phyloP scores from a whole-genome alignment of 2,329 filamentous ascomycete genomes.

The Xylariaceae sp. region DNA sequence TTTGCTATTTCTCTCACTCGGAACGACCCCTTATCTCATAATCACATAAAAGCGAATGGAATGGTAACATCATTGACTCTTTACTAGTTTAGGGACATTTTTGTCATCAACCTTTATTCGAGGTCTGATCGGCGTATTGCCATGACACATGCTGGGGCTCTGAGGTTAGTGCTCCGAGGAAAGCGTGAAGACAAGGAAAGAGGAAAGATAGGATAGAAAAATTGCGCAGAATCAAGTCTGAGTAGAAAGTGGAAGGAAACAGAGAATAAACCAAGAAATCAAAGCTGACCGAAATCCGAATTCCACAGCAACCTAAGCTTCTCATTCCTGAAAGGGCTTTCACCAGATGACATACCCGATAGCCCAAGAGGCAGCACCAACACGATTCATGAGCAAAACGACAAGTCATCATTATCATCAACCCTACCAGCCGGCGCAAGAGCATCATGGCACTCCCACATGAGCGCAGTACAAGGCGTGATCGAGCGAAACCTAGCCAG shows the following conservation, averaged over 20 bases:
- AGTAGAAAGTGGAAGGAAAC: too few relatives aligned
- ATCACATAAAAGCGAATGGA: background rate
- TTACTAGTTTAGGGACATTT: slow-evolving; percentile 47
- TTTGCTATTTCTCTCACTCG: too few relatives aligned
- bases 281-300: too few relatives aligned
- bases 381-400: background rate
- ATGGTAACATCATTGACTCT: background rate
- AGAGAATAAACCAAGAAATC: too few relatives aligned
- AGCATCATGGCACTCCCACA: slow-evolving; percentile 39
- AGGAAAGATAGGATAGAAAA: too few relatives aligned
- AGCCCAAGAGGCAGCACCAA: background rate
- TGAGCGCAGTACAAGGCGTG: slow-evolving; percentile 36
- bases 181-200: too few relatives aligned
- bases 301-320: slow-evolving; percentile 39
- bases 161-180: slow-evolving; percentile 36
- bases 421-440: slow-evolving; percentile 24
- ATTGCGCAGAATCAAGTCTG: too few relatives aligned
- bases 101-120: slow-evolving; percentile 48
- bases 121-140: slow-evolving; percentile 49
- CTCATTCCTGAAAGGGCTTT: slow-evolving; percentile 44
- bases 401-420: background rate
- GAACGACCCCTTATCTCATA: too few relatives aligned
- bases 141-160: slow-evolving; percentile 43
- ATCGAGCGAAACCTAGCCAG: slow-evolving; percentile 43
- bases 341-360: slow-evolving; percentile 32